These are phyloP conservation scores for Colletotrichum orbiculare DNA, from an alignment of 2,329 filamentous ascomycete species.

Conservation along the genomic window DNA sequence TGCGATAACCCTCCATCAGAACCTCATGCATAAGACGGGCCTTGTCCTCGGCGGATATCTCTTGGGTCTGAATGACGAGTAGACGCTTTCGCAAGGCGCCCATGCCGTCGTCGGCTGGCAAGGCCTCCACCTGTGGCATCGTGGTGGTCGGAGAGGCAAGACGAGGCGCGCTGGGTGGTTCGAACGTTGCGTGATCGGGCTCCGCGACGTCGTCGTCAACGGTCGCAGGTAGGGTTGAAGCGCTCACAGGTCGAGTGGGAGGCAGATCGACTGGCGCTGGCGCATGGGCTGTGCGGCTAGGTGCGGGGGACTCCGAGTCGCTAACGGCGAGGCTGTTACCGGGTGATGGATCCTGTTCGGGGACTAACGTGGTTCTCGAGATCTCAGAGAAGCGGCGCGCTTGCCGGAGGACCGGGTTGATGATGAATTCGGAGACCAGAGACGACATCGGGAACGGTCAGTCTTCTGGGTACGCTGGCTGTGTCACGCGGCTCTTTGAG, in stretches of 20 bases:
- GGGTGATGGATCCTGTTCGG: conserved; percentile 46
- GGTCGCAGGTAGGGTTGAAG: conserved; percentile 48
- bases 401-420: conserved; percentile 74
- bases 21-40: conserved; percentile 77
- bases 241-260: conserved; percentile 45
- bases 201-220: conserved; percentile 1
- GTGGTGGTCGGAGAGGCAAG: conserved; percentile 13
- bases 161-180: conserved; percentile 13
- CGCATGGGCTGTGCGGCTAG: conserved; percentile 38
- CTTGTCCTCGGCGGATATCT: conserved; percentile 71
- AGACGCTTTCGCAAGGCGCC: conserved; percentile 73
- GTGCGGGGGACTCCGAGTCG: conserved; percentile 40
- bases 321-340: conserved; percentile 40
- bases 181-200: conserved; percentile 32
- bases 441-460: conserved; percentile 64
- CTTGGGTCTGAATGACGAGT: conserved; percentile 72
- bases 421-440: conserved; percentile 72
- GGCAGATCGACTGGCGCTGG: conserved; percentile 41
- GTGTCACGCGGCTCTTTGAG: conserved; percentile 13
- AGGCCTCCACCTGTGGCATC: conserved; percentile 36
- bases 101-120: conserved; percentile 87
- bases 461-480: conserved; percentile 24
- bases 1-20: conserved; percentile 74
- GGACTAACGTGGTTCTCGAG: conserved; percentile 52
- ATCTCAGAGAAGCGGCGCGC: conserved; percentile 71